Percentiles rank a stretch among this genome's conserved stretches.
phyloP scores from a whole-genome alignment of 345 rosid genomes.

The Dimocarpus longan region DNA sequence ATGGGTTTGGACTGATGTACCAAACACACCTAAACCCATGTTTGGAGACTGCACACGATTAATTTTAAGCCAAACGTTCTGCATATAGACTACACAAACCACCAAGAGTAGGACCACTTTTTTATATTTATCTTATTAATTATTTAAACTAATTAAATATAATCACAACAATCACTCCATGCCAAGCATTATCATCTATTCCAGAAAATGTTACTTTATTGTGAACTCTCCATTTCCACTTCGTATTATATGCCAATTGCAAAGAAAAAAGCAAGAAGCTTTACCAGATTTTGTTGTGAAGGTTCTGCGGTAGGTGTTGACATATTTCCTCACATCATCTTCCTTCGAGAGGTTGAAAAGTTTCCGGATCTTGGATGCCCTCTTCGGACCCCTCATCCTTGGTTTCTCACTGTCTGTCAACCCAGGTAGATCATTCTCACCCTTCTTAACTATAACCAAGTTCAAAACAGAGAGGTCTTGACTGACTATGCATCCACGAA shows the following conservation, averaged over 20 bases:
- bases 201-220: background rate
- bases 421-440: slow-evolving; percentile 50
- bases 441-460: slow-evolving; percentile 43
- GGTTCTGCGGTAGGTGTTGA: slow-evolving; percentile 50
- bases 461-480: slow-evolving; percentile 50
- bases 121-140: too few relatives aligned
- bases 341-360: slow-evolving; percentile 53
- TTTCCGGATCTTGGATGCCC: slow-evolving; percentile 53
- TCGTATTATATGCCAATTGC: too few relatives aligned
- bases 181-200: background rate
- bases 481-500: slow-evolving; percentile 55
- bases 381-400: slow-evolving; percentile 55
- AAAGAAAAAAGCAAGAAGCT: background rate
- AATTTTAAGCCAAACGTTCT: too few relatives aligned
- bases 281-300: slow-evolving; percentile 50
- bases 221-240: too few relatives aligned
- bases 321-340: slow-evolving; percentile 54
- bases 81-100: too few relatives aligned
- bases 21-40: too few relatives aligned
- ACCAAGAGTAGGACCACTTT: too few relatives aligned
- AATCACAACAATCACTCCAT: too few relatives aligned
- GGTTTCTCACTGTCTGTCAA: slow-evolving; percentile 50
- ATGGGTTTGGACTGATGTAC: too few relatives aligned
- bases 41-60: too few relatives aligned
- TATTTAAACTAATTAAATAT: too few relatives aligned